Base-by-base conservation (phyloP, 1,284 basidiomycete species). In the Ustilago loliicola region DNA sequence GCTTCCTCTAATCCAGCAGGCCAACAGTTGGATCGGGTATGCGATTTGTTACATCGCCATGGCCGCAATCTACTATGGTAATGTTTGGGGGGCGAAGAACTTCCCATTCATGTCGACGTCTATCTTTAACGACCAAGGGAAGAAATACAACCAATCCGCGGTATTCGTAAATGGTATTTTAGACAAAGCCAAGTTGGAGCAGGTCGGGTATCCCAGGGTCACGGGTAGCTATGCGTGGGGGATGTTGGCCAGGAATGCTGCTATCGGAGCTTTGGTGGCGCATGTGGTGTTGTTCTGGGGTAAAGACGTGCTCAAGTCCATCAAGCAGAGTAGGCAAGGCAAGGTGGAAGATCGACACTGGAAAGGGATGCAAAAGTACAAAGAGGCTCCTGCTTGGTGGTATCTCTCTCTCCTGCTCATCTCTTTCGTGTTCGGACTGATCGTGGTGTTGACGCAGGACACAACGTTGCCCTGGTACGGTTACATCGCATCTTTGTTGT, bases 331-430 rank as follows among this genome's bases (percentile, higher is more conserved):
- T 1, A 87, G 88, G 21, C 77, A 79, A 13, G 88, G 88, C 66
- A 88, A 87, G 4, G 89, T 89, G 73, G 88, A 89, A 0, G 91
- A 92, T 81, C 89, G 89, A 8, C 91, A 92, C 83, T 91, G 76
- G 56, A 30, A 40, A 21, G 76, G 71, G 25, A 87, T 87, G 86
- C 61, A 55, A 34, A 78, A 76, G 61, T 87, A 86, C 65, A 77
- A 78, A 32, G 83, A 86, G 51, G 84, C 77, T 1, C 81, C 82
- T 0, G 64, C 61, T 61, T 84, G 77, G 74, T 86, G 83, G 83
- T 87, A 86, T 57, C 36, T 85, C 27, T 40, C 79, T 23, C 71
- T 81, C 25, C 67, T 80, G 2, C 54, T 60, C 19, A 75, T 76
- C n/a, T 73, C 80, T 27, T 73, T 73, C 23, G 40, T 73, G 0